Evolutionary conservation across 257 asterid species (phyloP).

Genomic region (Nicotiana undulata): DNA sequence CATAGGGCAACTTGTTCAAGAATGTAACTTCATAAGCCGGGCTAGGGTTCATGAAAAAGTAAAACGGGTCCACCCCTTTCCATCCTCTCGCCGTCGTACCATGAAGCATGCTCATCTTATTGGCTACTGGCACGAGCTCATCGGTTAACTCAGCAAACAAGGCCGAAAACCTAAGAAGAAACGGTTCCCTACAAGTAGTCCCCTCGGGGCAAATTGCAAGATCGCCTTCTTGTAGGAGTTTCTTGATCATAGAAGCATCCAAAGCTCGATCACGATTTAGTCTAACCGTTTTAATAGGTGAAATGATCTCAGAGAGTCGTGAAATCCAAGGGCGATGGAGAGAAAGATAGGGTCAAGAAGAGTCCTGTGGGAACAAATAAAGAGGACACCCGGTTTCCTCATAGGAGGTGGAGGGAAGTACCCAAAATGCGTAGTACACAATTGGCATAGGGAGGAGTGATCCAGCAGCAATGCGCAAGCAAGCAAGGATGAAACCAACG

Average conservation of each 20-base stretch:
- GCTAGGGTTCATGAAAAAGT: slow-evolving; percentile 33
- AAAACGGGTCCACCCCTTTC: slow-evolving; percentile 37
- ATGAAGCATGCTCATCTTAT: slow-evolving; percentile 36
- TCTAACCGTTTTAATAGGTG: slow-evolving; percentile 52
- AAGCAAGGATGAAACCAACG: slow-evolving; percentile 43
- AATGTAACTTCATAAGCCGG: slow-evolving; percentile 32
- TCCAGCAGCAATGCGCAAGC: slow-evolving; percentile 51
- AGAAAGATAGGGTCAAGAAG: slow-evolving; percentile 57
- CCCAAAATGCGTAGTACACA: slow-evolving; percentile 47
- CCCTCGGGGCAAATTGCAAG: slow-evolving; percentile 36
- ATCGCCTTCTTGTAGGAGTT: slow-evolving; percentile 23
- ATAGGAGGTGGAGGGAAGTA: slow-evolving; percentile 45
- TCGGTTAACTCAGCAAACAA: slow-evolving; percentile 32
- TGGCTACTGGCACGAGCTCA: slow-evolving; percentile 29
- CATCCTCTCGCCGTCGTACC: slow-evolving; percentile 36
- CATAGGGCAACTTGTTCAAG: slow-evolving; percentile 21
- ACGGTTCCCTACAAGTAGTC: slow-evolving; percentile 33
- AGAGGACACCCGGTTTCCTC: slow-evolving; percentile 44
- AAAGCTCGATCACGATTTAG: slow-evolving; percentile 15
- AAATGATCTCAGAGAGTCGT: slow-evolving; percentile 56
- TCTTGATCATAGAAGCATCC: slow-evolving; percentile 31
- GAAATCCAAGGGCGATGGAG: slow-evolving; percentile 59
- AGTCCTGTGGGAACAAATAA: slow-evolving; percentile 55
- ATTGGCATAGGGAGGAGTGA: slow-evolving; percentile 50
- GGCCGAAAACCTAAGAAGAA: slow-evolving; percentile 28